Evolutionary conservation across 179 eudicot species (phyloP).

Genomic region (Beta macrorhiza): DNA sequence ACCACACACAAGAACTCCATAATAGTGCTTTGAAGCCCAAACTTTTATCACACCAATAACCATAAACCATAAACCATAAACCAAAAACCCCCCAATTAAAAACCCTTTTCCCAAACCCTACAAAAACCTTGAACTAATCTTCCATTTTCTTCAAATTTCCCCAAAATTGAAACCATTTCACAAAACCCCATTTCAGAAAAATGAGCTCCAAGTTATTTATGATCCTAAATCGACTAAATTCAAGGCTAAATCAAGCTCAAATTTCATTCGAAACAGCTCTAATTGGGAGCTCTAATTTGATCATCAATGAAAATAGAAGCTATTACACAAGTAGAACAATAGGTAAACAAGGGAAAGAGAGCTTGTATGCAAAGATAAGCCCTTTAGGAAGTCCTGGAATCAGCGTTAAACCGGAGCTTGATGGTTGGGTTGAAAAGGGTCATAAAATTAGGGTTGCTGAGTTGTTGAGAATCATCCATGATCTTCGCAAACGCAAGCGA

Average conservation of each 20-base stretch:
- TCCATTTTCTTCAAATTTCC: neutral
- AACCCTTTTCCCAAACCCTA: conserved; percentile 16
- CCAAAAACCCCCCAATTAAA: conserved; percentile 1
- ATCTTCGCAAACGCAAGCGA: conserved; percentile 79
- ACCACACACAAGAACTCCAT: neutral
- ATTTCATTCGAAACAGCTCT: neutral
- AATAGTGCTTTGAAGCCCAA: neutral
- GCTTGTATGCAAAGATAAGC: conserved; percentile 63
- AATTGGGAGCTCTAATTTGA: neutral
- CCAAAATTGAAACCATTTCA: conserved; percentile 20
- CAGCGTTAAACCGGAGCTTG: conserved; percentile 57
- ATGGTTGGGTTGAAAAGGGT: conserved; percentile 60
- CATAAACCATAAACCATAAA: too few species aligned
- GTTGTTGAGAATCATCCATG: conserved; percentile 61
- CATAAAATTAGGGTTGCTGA: conserved; percentile 55
- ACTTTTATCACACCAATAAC: neutral
- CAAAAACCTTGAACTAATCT: neutral
- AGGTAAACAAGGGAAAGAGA: conserved; percentile 24
- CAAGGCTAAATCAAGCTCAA: conserved; percentile 21
- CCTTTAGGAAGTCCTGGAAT: conserved; percentile 65
- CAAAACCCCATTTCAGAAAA: conserved; percentile 10
- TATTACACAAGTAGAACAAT: conserved; percentile 32
- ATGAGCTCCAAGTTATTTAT: conserved; percentile 26
- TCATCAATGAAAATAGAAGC: conserved; percentile 5
- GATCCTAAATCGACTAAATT: conserved; percentile 22